Evolutionary conservation across 176 grass and related monocot genomes (phyloP).

Genomic region (Saccharum spontaneum): DNA sequence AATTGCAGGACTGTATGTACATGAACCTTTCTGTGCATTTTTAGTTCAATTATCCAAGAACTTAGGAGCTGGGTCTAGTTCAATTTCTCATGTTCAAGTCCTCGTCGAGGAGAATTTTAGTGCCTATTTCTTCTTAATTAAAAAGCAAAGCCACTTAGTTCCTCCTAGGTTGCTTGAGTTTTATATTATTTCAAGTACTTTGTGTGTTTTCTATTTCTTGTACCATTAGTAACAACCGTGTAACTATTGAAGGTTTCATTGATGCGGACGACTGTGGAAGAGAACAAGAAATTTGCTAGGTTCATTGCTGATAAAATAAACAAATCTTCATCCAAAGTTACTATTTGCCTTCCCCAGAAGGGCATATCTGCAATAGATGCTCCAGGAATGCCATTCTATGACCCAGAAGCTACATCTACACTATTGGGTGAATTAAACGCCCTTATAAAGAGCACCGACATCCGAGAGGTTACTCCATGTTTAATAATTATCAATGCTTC

Average conservation of each 20-base stretch:
- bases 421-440: conserved; percentile 77
- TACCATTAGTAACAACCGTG: conserved; percentile 8
- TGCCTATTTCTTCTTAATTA: background rate
- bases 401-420: conserved; percentile 68
- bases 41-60: background rate
- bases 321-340: conserved; percentile 71
- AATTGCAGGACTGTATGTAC: background rate
- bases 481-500: conserved; percentile 1
- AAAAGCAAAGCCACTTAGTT: background rate
- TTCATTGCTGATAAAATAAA: conserved; percentile 97
- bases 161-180: background rate
- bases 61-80: background rate
- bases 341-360: conserved; percentile 72
- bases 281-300: conserved; percentile 82
- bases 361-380: conserved; percentile 87
- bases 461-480: conserved; percentile 59
- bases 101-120: background rate
- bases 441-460: conserved; percentile 60
- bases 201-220: background rate
- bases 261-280: conserved; percentile 79
- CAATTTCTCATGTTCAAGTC: background rate
- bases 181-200: background rate
- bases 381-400: conserved; percentile 88
- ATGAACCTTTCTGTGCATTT: background rate
- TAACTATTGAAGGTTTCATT: conserved; percentile 69